Base-by-base conservation (phyloP, 768 basidiomycete species). In the Dioszegia crocea region DNA sequence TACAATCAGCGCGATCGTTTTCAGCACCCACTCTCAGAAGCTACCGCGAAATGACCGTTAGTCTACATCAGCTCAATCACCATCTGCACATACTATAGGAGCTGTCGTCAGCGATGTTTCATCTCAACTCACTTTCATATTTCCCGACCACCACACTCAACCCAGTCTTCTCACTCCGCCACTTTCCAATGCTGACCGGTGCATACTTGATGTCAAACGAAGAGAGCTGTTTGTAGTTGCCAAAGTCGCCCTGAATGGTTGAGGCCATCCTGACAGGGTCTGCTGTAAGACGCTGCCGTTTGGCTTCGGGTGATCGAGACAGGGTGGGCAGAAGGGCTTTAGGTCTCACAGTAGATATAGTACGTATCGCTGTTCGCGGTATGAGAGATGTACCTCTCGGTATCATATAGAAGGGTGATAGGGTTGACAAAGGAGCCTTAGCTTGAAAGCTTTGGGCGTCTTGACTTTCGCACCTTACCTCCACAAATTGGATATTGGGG, bases 71-170 rank as follows among this genome's bases (percentile, higher is more conserved):
- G 23, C n/a, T n/a, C 23, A 19, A 30, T 11, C n/a, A 29, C 17
- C 17, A 19, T 43, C 51, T 40, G 40, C 14, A 43, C 45, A 46
- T 51, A 57, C 59, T 16, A 64, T 59, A 48, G 58, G 59, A 23
- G 27, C 56, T 57, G 26, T 16, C 24, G 29, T 57, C 40, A 58
- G 48, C 23, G 23, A 46, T n/a, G 29, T n/a, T 24, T 1, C 29
- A 31, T 33, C 55, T 17, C n/a, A n/a, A 58, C 44, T 41, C 33
- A 61, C 58, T 38, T 31, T 59, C 30, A 45, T 92, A 91, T 76
- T 91, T 88, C 17, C 94, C 82, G 78, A 96, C 89, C 31, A 96
- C 88, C 16, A 97, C 83, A 24, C 84, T 88, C 59, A 97, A 78
- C n/a, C 93, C 93, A 29, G 90, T 91, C 49, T 83, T 82, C 61